Evolutionary conservation across 2,329 filamentous ascomycete species (phyloP), one percentile per base, ranked within the genome.

Genomic region (Nigrospora sphaerica): DNA sequence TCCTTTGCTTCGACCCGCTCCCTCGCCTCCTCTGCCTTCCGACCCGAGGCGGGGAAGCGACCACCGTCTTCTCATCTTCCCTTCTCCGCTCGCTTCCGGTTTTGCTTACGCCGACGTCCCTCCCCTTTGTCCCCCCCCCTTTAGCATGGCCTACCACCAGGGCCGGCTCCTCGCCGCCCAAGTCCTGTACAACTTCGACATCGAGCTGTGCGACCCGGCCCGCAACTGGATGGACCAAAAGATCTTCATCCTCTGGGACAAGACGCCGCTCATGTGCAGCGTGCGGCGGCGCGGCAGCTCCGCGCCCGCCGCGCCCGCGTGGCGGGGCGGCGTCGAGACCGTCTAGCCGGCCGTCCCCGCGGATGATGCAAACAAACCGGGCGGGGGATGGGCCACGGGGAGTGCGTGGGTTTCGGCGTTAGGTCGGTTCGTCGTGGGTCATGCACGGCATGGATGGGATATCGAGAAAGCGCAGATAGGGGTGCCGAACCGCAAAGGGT

Each of bases 101-200:
- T 39, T 11, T 13, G 11, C 19, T 31, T 32, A 33, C 18, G 28
- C 3, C 31, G 11, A 7, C n/a, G 35, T 23, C 19, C 19, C 19
- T 9, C 16, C 12, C 38, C 23, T 5, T 11, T 19, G 6, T 5
- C 9, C 7, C 10, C 6, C 13, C 16, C 36, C 17, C n/a, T 10
- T n/a, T 12, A 54, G 51, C 23, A 49, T 52, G 48, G 45, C 51
- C 3, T 46, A 42, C 19, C 37, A 45, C 35, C 48, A 53, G 40
- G 46, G 48, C 31, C 42, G 50, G 4, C 43, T 49, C 34, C 23
- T 50, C 12, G 23, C 51, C 2, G 37, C 46, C n/a, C 28, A 42
- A 14, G 7, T 51, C 12, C 17, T 53, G 14, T 49, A 39, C 42
- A 40, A 46, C 31, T 53, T 51, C 35, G 46, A 53, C 18, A 10